Percentiles rank a stretch among this genome's conserved stretches.
Evolutionary conservation across 371 early-diverging fungal species (phyloP).

Genomic region (Nematocida sp.): DNA sequence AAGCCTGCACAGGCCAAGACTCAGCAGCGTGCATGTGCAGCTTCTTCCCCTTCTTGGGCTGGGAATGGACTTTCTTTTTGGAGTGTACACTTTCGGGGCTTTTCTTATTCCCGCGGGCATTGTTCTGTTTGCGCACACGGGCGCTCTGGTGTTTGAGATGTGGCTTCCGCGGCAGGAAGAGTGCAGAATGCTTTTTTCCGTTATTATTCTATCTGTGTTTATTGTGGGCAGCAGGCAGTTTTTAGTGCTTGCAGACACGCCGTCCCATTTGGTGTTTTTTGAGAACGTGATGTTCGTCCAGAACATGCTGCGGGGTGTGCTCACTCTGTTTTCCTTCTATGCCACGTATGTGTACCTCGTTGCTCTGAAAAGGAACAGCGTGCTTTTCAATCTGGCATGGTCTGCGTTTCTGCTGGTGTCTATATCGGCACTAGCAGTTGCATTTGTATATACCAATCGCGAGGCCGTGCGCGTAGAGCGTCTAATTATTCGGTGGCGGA

Average conservation of each 20-base stretch:
- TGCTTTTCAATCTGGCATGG: no score
- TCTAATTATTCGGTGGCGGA: no score
- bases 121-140: background rate
- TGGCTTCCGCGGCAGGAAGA: background rate
- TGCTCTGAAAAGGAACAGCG: no score
- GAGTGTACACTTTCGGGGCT: background rate
- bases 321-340: background rate
- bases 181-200: background rate
- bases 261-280: background rate
- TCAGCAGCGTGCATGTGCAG: background rate
- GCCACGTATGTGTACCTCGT: no score
- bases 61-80: background rate
- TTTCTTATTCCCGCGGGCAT: background rate
- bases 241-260: background rate
- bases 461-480: no score
- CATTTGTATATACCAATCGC: no score
- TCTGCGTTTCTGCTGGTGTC: no score
- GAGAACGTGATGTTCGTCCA: background rate
- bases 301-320: background rate
- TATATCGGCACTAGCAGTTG: no score
- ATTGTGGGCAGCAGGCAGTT: background rate
- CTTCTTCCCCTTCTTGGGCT: constrained; percentile 15
- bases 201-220: background rate
- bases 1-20: background rate
- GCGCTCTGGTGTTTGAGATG: background rate